Conservation (phyloP, 2,329 filamentous ascomycete species). For the Colletotrichum destructivum region DNA sequence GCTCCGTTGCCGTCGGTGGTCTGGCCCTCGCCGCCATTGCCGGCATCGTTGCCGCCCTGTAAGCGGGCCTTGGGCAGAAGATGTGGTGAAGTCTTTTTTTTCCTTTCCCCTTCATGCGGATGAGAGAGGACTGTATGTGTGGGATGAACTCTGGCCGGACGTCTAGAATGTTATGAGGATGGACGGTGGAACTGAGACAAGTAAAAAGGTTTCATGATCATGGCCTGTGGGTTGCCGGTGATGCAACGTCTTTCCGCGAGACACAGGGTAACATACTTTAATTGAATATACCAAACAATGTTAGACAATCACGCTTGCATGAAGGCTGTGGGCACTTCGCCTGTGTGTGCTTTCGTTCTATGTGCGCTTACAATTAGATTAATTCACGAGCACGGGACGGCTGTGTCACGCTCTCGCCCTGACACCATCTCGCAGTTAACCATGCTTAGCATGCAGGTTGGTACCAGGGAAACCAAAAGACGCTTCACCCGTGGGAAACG, state of each 20-base stretch:
- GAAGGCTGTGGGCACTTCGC: no score
- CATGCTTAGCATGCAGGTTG: no score
- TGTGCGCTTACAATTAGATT: no score
- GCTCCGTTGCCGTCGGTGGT: constrained; percentile 21
- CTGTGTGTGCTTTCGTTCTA: no score
- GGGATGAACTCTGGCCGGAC: constrained; percentile 8
- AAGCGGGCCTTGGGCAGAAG: background rate
- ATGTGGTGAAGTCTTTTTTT: no score
- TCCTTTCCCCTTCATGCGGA: background rate
- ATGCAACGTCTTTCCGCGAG: background rate
- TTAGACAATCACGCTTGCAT: background rate
- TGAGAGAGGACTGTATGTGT: constrained; percentile 3
- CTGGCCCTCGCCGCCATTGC: constrained; percentile 35
- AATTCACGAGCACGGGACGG: no score
- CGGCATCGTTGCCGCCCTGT: constrained; percentile 36
- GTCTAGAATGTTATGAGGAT: constrained; percentile 25
- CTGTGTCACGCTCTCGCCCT: no score
- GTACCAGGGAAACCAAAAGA: no score
- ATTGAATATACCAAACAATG: constrained; percentile 16
- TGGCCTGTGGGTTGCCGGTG: constrained; percentile 19
- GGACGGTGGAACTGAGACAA: background rate
- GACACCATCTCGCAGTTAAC: no score
- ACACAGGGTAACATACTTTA: constrained; percentile 22
- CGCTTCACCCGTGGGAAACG: no score
- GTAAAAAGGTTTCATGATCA: constrained; percentile 25